phyloP scores from a whole-genome alignment of 1,284 basidiomycete species.

The Tranzscheliella williamsii region DNA sequence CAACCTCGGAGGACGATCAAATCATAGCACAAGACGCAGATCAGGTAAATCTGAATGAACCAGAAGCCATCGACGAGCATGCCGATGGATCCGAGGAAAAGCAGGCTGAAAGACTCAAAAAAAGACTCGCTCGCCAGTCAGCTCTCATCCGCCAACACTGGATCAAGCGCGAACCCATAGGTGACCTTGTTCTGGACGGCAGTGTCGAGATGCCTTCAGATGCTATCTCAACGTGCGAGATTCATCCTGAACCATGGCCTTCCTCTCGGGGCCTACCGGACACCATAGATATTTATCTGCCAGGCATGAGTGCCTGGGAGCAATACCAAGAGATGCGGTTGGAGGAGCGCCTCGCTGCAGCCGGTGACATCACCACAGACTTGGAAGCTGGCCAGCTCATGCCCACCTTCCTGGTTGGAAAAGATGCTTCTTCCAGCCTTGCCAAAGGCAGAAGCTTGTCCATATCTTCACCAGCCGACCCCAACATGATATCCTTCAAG shows the following conservation, averaged over 20 bases:
- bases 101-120: background rate
- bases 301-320: constrained; percentile 51
- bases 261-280: constrained; percentile 35
- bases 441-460: constrained; percentile 10
- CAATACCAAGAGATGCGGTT: constrained; percentile 36
- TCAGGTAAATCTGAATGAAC: background rate
- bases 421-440: background rate
- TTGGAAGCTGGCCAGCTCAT: background rate
- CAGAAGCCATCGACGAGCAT: background rate
- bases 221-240: constrained; percentile 12
- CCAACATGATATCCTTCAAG: constrained; percentile 38
- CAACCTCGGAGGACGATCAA: constrained; percentile 14
- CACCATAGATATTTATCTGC: constrained; percentile 54
- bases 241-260: constrained; percentile 36
- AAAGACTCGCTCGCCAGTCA: constrained; percentile 1
- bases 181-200: constrained; percentile 3
- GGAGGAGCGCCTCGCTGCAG: constrained; percentile 24
- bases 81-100: background rate
- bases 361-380: too few relatives aligned
- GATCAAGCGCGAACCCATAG: constrained; percentile 11
- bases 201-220: constrained; percentile 14
- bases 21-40: constrained; percentile 8
- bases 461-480: constrained; percentile 44
- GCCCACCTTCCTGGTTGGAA: constrained; percentile 1
- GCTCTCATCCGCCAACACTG: constrained; percentile 21